These are phyloP conservation scores for Pseudohalonectria lignicola DNA, from an alignment of 2,329 filamentous ascomycete genomes.

Conservation along the genomic window DNA sequence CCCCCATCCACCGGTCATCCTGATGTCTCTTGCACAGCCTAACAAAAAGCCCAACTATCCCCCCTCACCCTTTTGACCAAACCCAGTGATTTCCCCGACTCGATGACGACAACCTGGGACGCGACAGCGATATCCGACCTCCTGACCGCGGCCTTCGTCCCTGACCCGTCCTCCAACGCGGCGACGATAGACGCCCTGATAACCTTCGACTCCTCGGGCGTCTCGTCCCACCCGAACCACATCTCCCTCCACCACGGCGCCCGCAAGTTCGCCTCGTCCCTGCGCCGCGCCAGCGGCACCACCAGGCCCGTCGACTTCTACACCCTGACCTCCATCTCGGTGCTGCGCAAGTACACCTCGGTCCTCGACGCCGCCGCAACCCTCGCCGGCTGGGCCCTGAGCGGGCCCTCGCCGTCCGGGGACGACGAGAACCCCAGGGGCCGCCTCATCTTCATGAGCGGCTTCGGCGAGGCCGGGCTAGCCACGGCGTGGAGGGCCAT, in stretches of 20 bases:
- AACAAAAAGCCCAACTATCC: too few relatives aligned
- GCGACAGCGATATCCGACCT: constrained; percentile 57
- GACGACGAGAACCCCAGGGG: constrained; percentile 39
- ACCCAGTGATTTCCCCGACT: constrained; percentile 65
- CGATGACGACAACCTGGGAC: constrained; percentile 75
- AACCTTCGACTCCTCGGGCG: constrained; percentile 76
- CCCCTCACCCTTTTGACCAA: not conserved
- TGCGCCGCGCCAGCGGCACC: constrained; percentile 55
- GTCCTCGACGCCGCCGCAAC: constrained; percentile 69
- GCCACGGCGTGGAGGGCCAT: constrained; percentile 68
- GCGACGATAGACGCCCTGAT: constrained; percentile 66
- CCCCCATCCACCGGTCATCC: constrained; percentile 4
- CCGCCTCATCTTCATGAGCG: constrained; percentile 51
- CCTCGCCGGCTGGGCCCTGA: constrained; percentile 24
- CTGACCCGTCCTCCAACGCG: constrained; percentile 27
- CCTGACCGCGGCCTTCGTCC: constrained; percentile 63
- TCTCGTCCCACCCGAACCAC: constrained; percentile 90
- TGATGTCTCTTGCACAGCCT: too few relatives aligned
- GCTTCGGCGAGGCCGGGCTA: constrained; percentile 40
- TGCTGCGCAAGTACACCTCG: constrained; percentile 71
- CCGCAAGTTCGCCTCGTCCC: constrained; percentile 53
- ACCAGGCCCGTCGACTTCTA: constrained; percentile 72
- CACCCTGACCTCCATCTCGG: constrained; percentile 61
- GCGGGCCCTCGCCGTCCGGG: constrained; percentile 23
- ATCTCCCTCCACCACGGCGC: constrained; percentile 79